Percentiles rank a stretch among this genome's conserved stretches.
These are phyloP conservation scores for Magnaporthiopsis rhizophila DNA, from an alignment of 2,329 filamentous ascomycete species.

Conservation along the genomic window DNA sequence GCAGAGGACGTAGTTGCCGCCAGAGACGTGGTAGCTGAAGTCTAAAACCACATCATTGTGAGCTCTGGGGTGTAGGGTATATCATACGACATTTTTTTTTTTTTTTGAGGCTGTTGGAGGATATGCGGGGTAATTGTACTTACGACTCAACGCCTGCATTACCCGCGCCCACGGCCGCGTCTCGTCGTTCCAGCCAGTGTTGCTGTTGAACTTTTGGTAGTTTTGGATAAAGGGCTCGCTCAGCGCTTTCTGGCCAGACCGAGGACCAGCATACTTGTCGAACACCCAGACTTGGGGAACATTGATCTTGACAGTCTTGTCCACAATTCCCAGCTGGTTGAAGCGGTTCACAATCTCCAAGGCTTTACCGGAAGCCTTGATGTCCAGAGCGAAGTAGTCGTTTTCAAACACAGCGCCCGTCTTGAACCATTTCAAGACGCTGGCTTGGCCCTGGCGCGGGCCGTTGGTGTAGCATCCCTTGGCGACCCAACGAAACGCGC, in stretches of 20 bases:
- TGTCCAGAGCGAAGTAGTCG: conserved; percentile 23
- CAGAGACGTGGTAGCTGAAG: conserved; percentile 31
- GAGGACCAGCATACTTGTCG: neutral
- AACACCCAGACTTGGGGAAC: conserved; percentile 25
- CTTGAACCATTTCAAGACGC: conserved; percentile 32
- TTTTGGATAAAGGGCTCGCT: conserved; percentile 31
- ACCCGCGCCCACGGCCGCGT: conserved; percentile 22
- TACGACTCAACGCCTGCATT: conserved; percentile 22
- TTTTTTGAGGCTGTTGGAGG: no score
- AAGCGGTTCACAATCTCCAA: conserved; percentile 16
- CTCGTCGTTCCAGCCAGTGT: conserved; percentile 28
- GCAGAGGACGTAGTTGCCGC: conserved; percentile 29
- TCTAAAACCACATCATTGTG: conserved; percentile 23
- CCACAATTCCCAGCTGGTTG: conserved; percentile 6
- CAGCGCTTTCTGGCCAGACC: conserved; percentile 18
- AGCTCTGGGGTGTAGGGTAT: conserved; percentile 13
- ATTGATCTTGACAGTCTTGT: conserved; percentile 26
- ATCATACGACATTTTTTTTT: no score
- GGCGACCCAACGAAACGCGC: conserved; percentile 21
- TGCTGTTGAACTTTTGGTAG: conserved; percentile 36
- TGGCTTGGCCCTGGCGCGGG: conserved; percentile 21
- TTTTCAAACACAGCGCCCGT: conserved; percentile 23
- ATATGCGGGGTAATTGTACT: no score
- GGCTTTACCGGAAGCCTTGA: conserved; percentile 28
- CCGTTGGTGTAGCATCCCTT: conserved; percentile 23